Conservation (phyloP, 805 yeast genomes). For the Schwanniomyces vanrijiae region DNA sequence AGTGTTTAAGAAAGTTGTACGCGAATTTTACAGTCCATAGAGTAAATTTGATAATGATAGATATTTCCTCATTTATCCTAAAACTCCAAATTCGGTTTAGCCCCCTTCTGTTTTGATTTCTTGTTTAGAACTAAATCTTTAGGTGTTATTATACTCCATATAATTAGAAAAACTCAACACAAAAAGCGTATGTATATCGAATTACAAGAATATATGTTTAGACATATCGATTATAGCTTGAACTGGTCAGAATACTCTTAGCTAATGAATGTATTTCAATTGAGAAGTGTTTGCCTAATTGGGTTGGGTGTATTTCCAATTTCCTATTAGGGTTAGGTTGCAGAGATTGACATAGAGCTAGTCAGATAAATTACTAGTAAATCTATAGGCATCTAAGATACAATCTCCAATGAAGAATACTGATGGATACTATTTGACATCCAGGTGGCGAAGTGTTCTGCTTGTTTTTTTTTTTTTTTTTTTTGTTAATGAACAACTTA, state of each 20-base stretch:
- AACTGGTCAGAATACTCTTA: background rate
- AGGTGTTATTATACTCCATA: background rate
- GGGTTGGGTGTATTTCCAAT: slow-evolving; percentile 14
- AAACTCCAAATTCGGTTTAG: slow-evolving; percentile 10
- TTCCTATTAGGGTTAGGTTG: slow-evolving; percentile 28
- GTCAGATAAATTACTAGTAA: background rate
- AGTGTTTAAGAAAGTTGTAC: background rate
- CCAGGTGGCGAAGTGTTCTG: slow-evolving; percentile 1
- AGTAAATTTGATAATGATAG: slow-evolving; percentile 5
- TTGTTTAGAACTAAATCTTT: background rate
- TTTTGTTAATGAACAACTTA: slow-evolving; percentile 26
- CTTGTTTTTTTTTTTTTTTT: slow-evolving; percentile 9
- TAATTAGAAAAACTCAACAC: background rate
- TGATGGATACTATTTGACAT: background rate
- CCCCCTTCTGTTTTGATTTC: slow-evolving; percentile 12
- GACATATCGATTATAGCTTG: background rate
- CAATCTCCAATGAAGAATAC: background rate
- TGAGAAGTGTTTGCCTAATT: slow-evolving; percentile 22
- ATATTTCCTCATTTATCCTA: slow-evolving; percentile 7
- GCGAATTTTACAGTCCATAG: background rate
- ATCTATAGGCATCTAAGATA: background rate
- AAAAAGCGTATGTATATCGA: background rate
- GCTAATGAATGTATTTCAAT: background rate
- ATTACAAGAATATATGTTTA: slow-evolving; percentile 1
- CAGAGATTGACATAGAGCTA: slow-evolving; percentile 8